These are phyloP conservation scores for Irpex lacteus DNA, from an alignment of 1,284 basidiomycete genomes.

Conservation along the genomic window DNA sequence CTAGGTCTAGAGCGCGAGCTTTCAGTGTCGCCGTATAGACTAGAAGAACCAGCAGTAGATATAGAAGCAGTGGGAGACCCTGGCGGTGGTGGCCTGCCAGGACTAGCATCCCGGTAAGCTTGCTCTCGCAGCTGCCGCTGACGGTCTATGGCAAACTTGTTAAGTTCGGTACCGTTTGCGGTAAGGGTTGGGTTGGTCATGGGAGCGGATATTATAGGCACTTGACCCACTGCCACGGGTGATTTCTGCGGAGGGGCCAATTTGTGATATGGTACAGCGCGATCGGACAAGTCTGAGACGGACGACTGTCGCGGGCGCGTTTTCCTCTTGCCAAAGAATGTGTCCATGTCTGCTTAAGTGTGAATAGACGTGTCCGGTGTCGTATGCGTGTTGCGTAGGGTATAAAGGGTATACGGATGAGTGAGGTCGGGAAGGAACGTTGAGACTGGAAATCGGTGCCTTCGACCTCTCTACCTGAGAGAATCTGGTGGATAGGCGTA, in stretches of 20 bases:
- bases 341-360: conserved; percentile 42
- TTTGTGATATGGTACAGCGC: conserved; percentile 72
- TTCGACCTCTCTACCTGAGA: conserved; percentile 1
- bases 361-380: not conserved
- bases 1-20: conserved; percentile 22
- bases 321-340: conserved; percentile 55
- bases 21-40: conserved; percentile 50
- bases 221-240: conserved; percentile 48
- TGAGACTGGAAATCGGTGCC: not conserved
- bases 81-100: conserved; percentile 28
- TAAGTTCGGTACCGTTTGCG: conserved; percentile 64
- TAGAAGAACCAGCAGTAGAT: conserved; percentile 56
- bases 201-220: conserved; percentile 61
- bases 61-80: conserved; percentile 49
- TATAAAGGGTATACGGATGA: conserved; percentile 9
- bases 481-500: not conserved
- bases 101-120: conserved; percentile 29
- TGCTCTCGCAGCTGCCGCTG: conserved; percentile 52
- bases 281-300: conserved; percentile 48
- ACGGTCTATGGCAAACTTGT: conserved; percentile 49
- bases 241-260: conserved; percentile 55
- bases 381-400: not conserved
- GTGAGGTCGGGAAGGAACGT: conserved; percentile 3
- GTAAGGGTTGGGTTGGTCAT: conserved; percentile 77
- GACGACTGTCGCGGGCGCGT: conserved; percentile 48